phyloP scores from a whole-genome alignment of 306 rosid species.

The Corylus heterophylla region DNA sequence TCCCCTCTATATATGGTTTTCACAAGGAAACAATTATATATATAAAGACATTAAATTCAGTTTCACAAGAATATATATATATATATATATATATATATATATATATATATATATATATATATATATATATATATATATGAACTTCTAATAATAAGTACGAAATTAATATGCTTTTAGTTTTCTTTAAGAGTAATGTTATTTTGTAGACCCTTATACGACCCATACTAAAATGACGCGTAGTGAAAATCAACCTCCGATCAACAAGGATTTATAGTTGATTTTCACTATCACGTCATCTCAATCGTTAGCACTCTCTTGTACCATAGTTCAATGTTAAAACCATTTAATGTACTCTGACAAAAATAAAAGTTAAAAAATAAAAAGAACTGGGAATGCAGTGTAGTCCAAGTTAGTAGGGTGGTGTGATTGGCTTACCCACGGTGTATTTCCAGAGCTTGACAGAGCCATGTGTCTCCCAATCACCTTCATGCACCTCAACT shows the following conservation, averaged over 20 bases:
- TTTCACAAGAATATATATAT: neutral
- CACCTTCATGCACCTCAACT: constrained; percentile 50
- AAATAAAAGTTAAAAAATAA: neutral
- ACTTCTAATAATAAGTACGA: no score
- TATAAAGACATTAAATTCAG: neutral
- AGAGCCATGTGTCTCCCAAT: constrained; percentile 50
- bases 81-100: no score
- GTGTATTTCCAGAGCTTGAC: constrained; percentile 41
- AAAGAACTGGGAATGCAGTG: neutral
- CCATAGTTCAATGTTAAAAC: neutral
- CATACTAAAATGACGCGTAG: no score
- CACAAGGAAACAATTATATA: neutral
- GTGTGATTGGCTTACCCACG: constrained; percentile 23
- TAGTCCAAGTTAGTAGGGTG: neutral
- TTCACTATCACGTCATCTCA: no score
- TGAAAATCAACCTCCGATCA: no score
- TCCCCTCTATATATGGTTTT: neutral
- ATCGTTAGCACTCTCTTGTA: neutral
- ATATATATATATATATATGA: neutral
- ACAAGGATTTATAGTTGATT: no score
- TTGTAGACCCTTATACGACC: no score
- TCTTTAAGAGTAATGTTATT: no score
- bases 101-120: neutral
- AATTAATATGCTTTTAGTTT: no score
- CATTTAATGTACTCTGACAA: no score